These are phyloP conservation scores for Mycena vitilis DNA, from an alignment of 768 basidiomycete genomes.

Conservation along the genomic window DNA sequence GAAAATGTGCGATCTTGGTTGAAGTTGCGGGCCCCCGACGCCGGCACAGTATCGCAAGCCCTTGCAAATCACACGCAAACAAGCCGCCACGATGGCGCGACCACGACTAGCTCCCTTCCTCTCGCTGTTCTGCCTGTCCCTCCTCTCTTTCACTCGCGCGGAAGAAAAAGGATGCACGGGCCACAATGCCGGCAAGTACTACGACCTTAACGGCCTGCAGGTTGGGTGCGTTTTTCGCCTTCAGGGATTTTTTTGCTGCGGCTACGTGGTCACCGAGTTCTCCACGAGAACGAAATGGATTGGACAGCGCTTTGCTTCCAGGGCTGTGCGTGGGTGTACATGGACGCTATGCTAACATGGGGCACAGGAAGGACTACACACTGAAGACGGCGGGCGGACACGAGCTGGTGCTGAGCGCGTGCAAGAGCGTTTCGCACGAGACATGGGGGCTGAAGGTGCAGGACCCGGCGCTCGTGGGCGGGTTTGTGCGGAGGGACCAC, in stretches of 20 bases:
- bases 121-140: conserved; percentile 8
- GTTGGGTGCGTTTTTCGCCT: conserved; percentile 56
- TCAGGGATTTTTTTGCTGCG: conserved; percentile 12
- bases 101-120: conserved; percentile 3
- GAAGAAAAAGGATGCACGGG: conserved; percentile 71
- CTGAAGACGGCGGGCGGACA: conserved; percentile 60
- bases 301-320: too few relatives aligned
- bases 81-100: conserved; percentile 19
- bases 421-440: conserved; percentile 66
- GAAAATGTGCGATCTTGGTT: too few relatives aligned
- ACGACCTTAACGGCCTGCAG: conserved; percentile 73
- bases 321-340: too few relatives aligned
- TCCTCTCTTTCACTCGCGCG: conserved; percentile 9
- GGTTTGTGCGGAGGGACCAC: conserved; percentile 68
- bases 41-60: too few relatives aligned
- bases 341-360: not conserved
- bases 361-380: conserved; percentile 71
- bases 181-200: conserved; percentile 67
- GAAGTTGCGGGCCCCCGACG: too few relatives aligned
- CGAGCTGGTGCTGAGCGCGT: conserved; percentile 71
- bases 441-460: conserved; percentile 65
- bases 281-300: not conserved
- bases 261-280: conserved; percentile 24
- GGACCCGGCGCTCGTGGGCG: conserved; percentile 60
- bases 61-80: not conserved